Evolutionary conservation across 2,329 filamentous ascomycete genomes (phyloP).

Genomic region (Sporothrix humicola): DNA sequence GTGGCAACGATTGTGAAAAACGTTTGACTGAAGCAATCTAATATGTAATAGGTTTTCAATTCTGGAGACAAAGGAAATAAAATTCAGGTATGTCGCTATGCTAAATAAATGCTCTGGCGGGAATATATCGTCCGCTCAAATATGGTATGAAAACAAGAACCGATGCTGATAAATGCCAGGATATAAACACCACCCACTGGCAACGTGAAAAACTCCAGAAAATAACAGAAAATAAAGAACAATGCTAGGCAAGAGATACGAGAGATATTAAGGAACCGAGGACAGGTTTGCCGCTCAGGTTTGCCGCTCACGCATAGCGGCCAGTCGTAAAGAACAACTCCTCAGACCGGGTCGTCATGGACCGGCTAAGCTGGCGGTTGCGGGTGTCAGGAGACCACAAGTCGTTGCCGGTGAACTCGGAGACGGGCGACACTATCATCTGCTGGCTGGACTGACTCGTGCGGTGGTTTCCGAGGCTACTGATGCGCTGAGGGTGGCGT

Average conservation of each 20-base stretch:
- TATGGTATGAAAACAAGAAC: background rate
- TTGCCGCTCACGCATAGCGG: constrained; percentile 36
- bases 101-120: background rate
- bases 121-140: constrained; percentile 23
- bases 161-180: background rate
- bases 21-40: background rate
- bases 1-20: background rate
- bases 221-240: background rate
- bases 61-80: background rate
- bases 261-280: background rate
- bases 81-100: constrained; percentile 22
- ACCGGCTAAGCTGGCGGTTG: constrained; percentile 43
- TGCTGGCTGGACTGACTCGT: constrained; percentile 25
- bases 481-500: constrained; percentile 9
- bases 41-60: background rate
- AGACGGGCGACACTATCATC: constrained; percentile 32
- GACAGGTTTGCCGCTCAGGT: constrained; percentile 5
- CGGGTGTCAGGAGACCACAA: constrained; percentile 37
- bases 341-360: constrained; percentile 51
- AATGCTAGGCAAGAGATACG: background rate
- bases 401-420: constrained; percentile 31
- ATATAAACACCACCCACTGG: background rate
- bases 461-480: constrained; percentile 19
- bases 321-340: constrained; percentile 46
- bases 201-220: background rate